These are phyloP conservation scores for Rhizoclosmatium globosum DNA, from an alignment of 192 early-diverging fungal genomes.

Conservation along the genomic window DNA sequence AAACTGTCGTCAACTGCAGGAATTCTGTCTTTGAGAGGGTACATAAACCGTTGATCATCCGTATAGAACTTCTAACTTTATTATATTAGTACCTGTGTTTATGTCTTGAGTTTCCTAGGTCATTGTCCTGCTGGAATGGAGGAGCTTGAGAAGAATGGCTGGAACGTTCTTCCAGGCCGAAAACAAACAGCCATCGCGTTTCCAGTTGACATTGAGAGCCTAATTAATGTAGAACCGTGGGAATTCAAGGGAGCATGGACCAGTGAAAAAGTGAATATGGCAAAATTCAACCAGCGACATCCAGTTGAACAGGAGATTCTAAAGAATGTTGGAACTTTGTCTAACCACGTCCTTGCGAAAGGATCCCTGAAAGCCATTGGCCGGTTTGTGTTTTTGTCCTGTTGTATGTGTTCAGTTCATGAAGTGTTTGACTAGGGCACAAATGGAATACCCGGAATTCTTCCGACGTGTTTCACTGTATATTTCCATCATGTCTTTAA, in stretches of 20 bases:
- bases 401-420: not conserved
- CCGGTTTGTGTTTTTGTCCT: conserved; percentile 51
- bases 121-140: conserved; percentile 77
- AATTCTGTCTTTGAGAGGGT: conserved; percentile 80
- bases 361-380: conserved; percentile 76
- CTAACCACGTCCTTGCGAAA: conserved; percentile 83
- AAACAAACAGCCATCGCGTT: conserved; percentile 40
- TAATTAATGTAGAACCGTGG: conserved; percentile 65
- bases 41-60: conserved; percentile 22
- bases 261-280: not conserved
- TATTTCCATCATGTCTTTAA: conserved; percentile 65
- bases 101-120: conserved; percentile 75
- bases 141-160: conserved; percentile 72
- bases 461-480: conserved; percentile 68
- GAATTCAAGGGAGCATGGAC: conserved; percentile 1
- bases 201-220: conserved; percentile 63
- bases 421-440: conserved; percentile 55
- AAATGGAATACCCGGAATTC: conserved; percentile 62
- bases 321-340: conserved; percentile 76
- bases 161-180: conserved; percentile 67
- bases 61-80: not conserved
- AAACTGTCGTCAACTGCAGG: conserved; percentile 71
- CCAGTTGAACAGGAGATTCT: conserved; percentile 71
- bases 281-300: conserved; percentile 25
- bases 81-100: conserved; percentile 72